A percentile compares a stretch with the other conserved stretches of the same genome.
Evolutionary conservation across 306 rosid genomes (phyloP).

Genomic region (Rubus parviflorus): DNA sequence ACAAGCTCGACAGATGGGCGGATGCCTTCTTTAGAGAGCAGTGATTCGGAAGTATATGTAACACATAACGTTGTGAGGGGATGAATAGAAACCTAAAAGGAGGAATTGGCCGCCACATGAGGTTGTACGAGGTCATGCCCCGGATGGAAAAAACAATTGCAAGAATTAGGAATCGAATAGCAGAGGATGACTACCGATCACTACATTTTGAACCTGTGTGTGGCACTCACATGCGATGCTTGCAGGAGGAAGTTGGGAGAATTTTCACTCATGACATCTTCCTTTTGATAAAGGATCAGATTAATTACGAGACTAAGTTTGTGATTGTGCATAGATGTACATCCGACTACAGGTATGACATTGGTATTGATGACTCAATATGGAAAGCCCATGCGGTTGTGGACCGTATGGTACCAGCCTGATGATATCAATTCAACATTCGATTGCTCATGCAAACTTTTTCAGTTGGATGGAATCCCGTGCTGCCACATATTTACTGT

Average conservation of each 20-base stretch:
- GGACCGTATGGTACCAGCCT: not conserved
- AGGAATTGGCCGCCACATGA: rapidly evolving
- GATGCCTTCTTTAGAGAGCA: too few relatives aligned
- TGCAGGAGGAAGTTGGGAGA: not conserved
- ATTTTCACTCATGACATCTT: too few relatives aligned
- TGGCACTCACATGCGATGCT: not conserved
- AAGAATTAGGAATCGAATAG: not conserved
- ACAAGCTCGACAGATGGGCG: too few relatives aligned
- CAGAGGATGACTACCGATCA: not conserved
- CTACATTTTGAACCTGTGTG: not conserved
- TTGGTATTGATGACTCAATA: not conserved
- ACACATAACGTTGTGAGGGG: not conserved
- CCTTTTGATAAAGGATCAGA: too few relatives aligned
- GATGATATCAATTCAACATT: not conserved
- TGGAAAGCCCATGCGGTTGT: not conserved
- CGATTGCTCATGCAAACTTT: too few relatives aligned
- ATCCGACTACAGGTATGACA: not conserved
- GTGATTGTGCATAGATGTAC: not conserved
- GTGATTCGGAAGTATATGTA: not conserved
- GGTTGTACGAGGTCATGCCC: not conserved
- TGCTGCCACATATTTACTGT: too few relatives aligned
- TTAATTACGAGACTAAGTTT: not conserved
- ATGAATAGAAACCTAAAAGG: too few relatives aligned
- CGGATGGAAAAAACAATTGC: not conserved
- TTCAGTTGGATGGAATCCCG: too few relatives aligned